Percentiles rank a stretch among this genome's conserved stretches.
phyloP scores from a whole-genome alignment of 257 asterid genomes.

The Echites panduratus region DNA sequence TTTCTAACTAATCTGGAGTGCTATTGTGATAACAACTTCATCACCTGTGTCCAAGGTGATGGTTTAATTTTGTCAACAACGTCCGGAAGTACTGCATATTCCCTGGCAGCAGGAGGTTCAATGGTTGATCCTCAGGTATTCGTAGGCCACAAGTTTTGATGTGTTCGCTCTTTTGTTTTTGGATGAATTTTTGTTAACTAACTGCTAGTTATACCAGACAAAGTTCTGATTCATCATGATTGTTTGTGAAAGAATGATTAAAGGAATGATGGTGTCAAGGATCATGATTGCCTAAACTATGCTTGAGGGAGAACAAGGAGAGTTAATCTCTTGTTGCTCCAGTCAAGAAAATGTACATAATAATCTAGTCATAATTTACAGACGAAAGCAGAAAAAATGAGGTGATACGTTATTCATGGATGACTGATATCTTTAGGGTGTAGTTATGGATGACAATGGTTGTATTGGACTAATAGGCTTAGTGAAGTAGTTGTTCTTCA shows the following conservation, averaged over 20 bases:
- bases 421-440: neutral
- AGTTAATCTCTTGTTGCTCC: neutral
- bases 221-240: neutral
- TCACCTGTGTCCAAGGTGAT: constrained; percentile 95
- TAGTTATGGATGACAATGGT: neutral
- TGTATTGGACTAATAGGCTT: neutral
- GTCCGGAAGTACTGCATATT: constrained; percentile 99
- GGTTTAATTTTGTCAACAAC: constrained; percentile 90
- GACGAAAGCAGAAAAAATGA: neutral
- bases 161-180: neutral
- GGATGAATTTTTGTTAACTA: neutral
- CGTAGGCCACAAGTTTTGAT: neutral
- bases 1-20: constrained; percentile 89
- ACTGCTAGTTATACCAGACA: neutral
- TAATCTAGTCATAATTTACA: neutral
- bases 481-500: too few relatives aligned
- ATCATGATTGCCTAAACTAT: neutral
- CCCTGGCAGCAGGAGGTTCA: constrained; percentile 98
- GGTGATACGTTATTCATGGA: neutral
- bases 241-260: neutral
- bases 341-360: neutral
- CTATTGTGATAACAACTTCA: constrained; percentile 81
- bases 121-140: constrained; percentile 99
- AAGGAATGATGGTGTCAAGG: neutral
- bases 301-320: neutral